Percentiles rank a stretch among this genome's conserved stretches.
Conservation (phyloP, 2,329 filamentous ascomycete genomes). For the Elsinoe ampelina region DNA sequence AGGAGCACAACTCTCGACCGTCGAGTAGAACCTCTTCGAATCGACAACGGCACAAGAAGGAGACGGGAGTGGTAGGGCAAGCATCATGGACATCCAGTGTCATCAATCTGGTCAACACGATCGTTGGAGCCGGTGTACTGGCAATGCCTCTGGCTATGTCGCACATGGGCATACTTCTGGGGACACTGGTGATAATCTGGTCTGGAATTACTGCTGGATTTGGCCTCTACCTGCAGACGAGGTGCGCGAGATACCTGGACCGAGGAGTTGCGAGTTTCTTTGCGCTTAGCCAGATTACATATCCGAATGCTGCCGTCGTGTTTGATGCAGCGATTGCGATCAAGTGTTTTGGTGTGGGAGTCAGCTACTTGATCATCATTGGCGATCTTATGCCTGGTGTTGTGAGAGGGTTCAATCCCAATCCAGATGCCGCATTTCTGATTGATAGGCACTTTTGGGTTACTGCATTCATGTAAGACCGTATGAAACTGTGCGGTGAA, state of each 20-base stretch:
- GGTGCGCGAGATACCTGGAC: conserved; percentile 88
- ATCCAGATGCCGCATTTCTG: conserved; percentile 59
- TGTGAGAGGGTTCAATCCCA: conserved; percentile 62
- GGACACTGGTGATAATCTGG: conserved; percentile 79
- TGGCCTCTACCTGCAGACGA: conserved; percentile 86
- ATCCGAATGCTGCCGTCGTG: conserved; percentile 87
- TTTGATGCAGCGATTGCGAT: conserved; percentile 95
- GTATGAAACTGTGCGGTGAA: not conserved
- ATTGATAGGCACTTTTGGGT: conserved; percentile 95
- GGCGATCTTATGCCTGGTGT: conserved; percentile 97
- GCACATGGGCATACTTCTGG: conserved; percentile 86
- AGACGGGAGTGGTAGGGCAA: conserved; percentile 58
- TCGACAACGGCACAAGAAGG: conserved; percentile 58
- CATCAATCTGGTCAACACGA: conserved; percentile 94
- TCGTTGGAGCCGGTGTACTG: conserved; percentile 86
- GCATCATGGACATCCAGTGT: conserved; percentile 86
- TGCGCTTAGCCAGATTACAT: conserved; percentile 91
- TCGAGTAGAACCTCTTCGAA: conserved; percentile 33
- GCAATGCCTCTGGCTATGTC: conserved; percentile 94
- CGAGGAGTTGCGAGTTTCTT: conserved; percentile 86
- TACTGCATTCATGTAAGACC: conserved; percentile 77
- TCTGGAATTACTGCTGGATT: conserved; percentile 82
- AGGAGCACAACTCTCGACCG: conserved; percentile 33
- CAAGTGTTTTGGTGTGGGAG: conserved; percentile 95
- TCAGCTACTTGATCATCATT: conserved; percentile 98